phyloP scores from a whole-genome alignment of 163 green algal species.

The Trebouxiophyceae sp. region DNA sequence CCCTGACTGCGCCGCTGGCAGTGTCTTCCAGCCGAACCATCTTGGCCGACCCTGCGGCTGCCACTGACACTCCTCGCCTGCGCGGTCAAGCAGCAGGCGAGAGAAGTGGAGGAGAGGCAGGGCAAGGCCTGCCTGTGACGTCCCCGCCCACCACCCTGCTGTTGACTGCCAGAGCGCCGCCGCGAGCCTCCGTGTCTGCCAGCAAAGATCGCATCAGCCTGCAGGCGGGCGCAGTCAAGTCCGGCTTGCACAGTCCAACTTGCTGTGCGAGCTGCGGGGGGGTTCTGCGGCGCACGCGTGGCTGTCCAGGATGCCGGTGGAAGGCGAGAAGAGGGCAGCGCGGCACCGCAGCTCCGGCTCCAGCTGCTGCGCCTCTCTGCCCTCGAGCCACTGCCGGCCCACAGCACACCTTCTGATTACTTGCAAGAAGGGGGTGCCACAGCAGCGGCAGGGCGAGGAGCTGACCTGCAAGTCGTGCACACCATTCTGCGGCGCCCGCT shows the following conservation, averaged over 20 bases:
- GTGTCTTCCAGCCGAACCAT: no score
- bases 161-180: slow-evolving; percentile 10
- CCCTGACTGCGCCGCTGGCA: no score
- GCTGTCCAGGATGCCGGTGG: slow-evolving; percentile 54
- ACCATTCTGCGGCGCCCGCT: background rate
- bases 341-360: slow-evolving; percentile 46
- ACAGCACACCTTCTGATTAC: background rate
- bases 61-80: no score
- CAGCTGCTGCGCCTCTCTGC: slow-evolving; percentile 17
- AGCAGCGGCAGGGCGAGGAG: background rate
- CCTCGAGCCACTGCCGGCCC: slow-evolving; percentile 30
- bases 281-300: slow-evolving; percentile 21
- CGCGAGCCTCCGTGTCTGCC: slow-evolving; percentile 9
- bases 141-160: slow-evolving; percentile 7
- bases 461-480: background rate
- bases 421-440: background rate
- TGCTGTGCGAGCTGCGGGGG: background rate
- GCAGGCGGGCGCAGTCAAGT: background rate
- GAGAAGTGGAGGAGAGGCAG: no score
- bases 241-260: background rate
- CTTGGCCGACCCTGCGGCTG: no score
- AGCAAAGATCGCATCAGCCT: slow-evolving; percentile 19
- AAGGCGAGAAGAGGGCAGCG: slow-evolving; percentile 46
- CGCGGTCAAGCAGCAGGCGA: no score
- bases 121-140: slow-evolving; percentile 8